A percentile compares a stretch with the other conserved stretches of the same genome.
These are phyloP conservation scores for Xylaria palmicola DNA, from an alignment of 495 filamentous ascomycete genomes.

Conservation along the genomic window DNA sequence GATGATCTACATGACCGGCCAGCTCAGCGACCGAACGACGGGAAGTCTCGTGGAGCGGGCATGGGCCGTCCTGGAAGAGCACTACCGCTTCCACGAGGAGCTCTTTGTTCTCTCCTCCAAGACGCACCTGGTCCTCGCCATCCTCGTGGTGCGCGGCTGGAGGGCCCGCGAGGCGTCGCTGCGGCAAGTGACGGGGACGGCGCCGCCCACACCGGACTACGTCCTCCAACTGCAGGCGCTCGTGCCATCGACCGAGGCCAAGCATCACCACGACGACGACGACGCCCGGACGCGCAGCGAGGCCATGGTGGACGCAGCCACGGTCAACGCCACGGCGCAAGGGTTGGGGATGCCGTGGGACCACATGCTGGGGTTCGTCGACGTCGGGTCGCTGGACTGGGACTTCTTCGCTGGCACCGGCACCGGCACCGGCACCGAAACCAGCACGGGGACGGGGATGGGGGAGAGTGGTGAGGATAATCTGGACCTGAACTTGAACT, in stretches of 20 bases:
- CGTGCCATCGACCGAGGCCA: constrained; percentile 26
- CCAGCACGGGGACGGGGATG: too few species aligned
- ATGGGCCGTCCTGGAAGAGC: constrained; percentile 43
- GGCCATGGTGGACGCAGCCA: constrained; percentile 5
- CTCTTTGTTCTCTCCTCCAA: constrained; percentile 45
- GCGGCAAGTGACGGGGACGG: constrained; percentile 17
- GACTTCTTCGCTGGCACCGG: constrained; percentile 38
- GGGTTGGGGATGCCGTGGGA: constrained; percentile 28
- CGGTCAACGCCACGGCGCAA: constrained; percentile 1
- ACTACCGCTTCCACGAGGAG: constrained; percentile 46
- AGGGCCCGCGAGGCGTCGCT: constrained; percentile 38
- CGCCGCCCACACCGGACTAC: constrained; percentile 34
- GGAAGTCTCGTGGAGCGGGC: constrained; percentile 53
- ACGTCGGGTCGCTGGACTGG: constrained; percentile 40
- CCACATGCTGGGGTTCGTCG: constrained; percentile 39
- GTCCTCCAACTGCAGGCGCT: constrained; percentile 34
- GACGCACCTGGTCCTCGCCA: constrained; percentile 39
- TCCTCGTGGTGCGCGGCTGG: constrained; percentile 49
- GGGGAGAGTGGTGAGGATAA: too few species aligned
- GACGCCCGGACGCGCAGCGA: constrained; percentile 7
- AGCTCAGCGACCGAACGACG: constrained; percentile 49
- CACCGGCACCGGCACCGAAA: too few species aligned
- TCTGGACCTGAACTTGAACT: too few species aligned
- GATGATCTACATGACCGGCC: constrained; percentile 53
- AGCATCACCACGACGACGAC: too few species aligned